A percentile compares a stretch with the other conserved stretches of the same genome.
These are phyloP conservation scores for Phialophora expanda DNA, from an alignment of 2,329 filamentous ascomycete genomes.

Conservation along the genomic window DNA sequence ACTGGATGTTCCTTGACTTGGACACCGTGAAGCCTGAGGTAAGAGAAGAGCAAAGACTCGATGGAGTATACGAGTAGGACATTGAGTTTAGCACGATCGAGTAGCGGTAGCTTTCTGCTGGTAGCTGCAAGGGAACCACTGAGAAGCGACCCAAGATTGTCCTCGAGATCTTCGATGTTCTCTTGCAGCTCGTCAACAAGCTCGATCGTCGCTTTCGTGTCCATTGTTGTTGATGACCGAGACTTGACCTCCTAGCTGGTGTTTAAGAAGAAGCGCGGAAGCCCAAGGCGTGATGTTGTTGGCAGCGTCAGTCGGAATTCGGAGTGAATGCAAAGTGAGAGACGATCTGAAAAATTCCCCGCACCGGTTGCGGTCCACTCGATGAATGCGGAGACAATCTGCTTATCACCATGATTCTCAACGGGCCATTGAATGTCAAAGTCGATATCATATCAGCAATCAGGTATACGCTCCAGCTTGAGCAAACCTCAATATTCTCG, in stretches of 20 bases:
- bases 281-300: not conserved
- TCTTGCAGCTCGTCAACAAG: constrained; percentile 75
- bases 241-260: not conserved
- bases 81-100: constrained; percentile 94
- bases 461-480: not conserved
- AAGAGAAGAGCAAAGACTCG: constrained; percentile 80
- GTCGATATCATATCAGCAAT: not conserved
- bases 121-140: constrained; percentile 67
- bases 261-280: not conserved
- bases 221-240: constrained; percentile 15
- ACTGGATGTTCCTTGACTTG: constrained; percentile 85
- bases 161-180: constrained; percentile 79
- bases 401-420: not conserved
- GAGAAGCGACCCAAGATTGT: constrained; percentile 74
- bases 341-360: not conserved
- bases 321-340: not conserved
- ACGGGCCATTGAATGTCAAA: not conserved
- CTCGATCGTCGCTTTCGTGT: constrained; percentile 55
- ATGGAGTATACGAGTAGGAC: constrained; percentile 87
- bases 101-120: constrained; percentile 79
- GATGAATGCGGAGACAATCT: not conserved
- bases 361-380: not conserved
- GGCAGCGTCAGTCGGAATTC: not conserved
- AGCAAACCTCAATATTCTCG: not conserved
- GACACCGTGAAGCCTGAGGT: constrained; percentile 76